Evolutionary conservation across 305 asterid genomes (phyloP), one percentile per base, ranked within the genome.

Genomic region (Caryopteris hybrid): DNA sequence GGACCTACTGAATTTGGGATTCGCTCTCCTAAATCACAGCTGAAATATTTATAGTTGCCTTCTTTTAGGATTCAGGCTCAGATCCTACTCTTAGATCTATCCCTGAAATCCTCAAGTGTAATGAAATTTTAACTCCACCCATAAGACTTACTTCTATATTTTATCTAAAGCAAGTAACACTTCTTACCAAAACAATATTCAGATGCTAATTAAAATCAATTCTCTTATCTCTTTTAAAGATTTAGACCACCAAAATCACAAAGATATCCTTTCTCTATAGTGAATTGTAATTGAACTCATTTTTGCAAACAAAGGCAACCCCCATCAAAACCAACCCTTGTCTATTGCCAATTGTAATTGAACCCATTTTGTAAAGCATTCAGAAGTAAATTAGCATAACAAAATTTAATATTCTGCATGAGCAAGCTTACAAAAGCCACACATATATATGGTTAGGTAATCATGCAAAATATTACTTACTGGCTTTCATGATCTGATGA

Each of bases 401-500:
- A 7, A 13, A 52, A 47, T 25, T 53, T 7, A 45, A 46, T 43
- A 34, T 62, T 64, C 59, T 71, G 31, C 45, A 33, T 6, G 9
- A 61, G 43, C 23, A 66, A 52, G 52, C 68, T 38, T 34, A 33
- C 27, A 39, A 41, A 61, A 65, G 38, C 54, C 61, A 51, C 58
- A 23, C 43, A n/a, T 53, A 47, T 54, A 29, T 20, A 66, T 63
- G n/a, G n/a, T n/a, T n/a, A n/a, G n/a, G n/a, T 72, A 18, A 31
- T 52, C 53, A 42, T 18, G 39, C 25, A 58, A 66, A 47, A 27
- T 16, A 69, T 48, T 69, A 86, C 97, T 95, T 86, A 95, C 99
- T 85, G 94, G 75, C 95, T 90, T 72, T 91, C 99, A 67, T 45
- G 92, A 75, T 95, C 97, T 55, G 98, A 89, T 65, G 95, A 74